Evolutionary conservation across 179 eudicot species (phyloP).

Genomic region (Sideroxylon spinosum): DNA sequence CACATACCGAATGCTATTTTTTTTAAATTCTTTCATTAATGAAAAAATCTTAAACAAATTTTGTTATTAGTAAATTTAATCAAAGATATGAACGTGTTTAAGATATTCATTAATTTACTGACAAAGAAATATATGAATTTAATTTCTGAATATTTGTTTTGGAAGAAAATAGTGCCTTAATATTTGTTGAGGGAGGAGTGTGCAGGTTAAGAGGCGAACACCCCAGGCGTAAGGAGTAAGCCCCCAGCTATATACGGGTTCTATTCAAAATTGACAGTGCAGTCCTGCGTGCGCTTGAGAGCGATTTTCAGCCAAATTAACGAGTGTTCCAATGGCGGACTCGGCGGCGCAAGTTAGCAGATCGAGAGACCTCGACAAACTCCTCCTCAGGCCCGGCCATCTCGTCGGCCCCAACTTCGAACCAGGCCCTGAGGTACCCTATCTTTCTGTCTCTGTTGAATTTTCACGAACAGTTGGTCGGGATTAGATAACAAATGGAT

Average conservation of each 20-base stretch:
- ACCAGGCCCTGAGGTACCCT: constrained; percentile 55
- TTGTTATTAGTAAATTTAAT: too few species aligned
- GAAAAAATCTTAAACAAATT: too few species aligned
- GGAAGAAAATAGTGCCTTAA: too few species aligned
- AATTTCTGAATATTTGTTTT: too few species aligned
- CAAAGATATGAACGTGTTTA: too few species aligned
- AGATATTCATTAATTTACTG: too few species aligned
- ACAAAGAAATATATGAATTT: too few species aligned
- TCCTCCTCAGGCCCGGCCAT: constrained; percentile 75
- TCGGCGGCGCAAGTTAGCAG: constrained; percentile 45
- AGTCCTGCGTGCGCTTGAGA: neutral
- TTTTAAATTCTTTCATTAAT: too few species aligned
- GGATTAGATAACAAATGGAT: constrained; percentile 15
- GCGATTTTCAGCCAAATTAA: constrained; percentile 18
- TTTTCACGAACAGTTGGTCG: constrained; percentile 27
- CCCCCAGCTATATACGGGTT: constrained; percentile 29
- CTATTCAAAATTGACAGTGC: neutral
- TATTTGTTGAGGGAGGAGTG: too few species aligned
- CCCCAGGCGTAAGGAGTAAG: constrained; percentile 12
- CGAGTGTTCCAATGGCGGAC: constrained; percentile 36
- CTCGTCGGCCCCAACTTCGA: constrained; percentile 72
- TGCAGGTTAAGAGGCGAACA: too few species aligned
- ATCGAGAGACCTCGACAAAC: constrained; percentile 90
- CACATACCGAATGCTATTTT: too few species aligned
- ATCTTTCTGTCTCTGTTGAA: neutral